Evolutionary conservation across 805 yeast genomes (phyloP).

Genomic region (Brettanomyces nanus): DNA sequence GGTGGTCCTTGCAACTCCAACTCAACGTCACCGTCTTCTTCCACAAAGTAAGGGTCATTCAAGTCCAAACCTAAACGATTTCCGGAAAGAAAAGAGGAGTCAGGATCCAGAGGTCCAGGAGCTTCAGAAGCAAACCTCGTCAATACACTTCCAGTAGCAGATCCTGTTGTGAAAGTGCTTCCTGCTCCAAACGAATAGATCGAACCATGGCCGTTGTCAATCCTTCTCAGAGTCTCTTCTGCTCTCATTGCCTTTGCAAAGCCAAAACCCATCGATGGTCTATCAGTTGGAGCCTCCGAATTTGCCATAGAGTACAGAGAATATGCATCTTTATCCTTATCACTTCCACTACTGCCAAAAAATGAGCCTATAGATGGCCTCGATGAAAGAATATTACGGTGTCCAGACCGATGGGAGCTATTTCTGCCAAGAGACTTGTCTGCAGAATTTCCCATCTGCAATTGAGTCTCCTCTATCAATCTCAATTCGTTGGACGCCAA

Average conservation of each 20-base stretch:
- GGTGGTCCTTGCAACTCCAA: slow-evolving; percentile 68
- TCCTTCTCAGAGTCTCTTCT: slow-evolving; percentile 16
- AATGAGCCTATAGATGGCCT: slow-evolving; percentile 1
- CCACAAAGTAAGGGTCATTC: slow-evolving; percentile 1
- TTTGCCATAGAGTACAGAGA: slow-evolving; percentile 5
- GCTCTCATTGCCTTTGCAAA: slow-evolving; percentile 21
- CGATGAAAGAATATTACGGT: neutral
- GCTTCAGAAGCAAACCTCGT: slow-evolving; percentile 1
- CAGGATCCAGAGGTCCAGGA: slow-evolving; percentile 3
- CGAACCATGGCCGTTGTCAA: slow-evolving; percentile 14
- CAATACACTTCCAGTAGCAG: neutral
- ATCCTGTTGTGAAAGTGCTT: slow-evolving; percentile 1
- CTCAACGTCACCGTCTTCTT: slow-evolving; percentile 41
- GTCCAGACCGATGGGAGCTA: neutral
- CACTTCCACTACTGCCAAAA: neutral
- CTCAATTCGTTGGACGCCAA: slow-evolving; percentile 28
- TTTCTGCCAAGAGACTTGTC: neutral
- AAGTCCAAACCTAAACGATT: neutral
- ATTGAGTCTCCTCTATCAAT: slow-evolving; percentile 4
- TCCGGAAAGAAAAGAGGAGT: neutral
- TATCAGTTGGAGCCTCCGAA: slow-evolving; percentile 8
- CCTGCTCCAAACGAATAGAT: slow-evolving; percentile 7
- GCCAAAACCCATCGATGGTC: slow-evolving; percentile 11
- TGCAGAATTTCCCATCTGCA: slow-evolving; percentile 2
- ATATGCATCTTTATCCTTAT: neutral